Conservation (phyloP, 495 filamentous ascomycete genomes). For the Penicillium paradoxum region DNA sequence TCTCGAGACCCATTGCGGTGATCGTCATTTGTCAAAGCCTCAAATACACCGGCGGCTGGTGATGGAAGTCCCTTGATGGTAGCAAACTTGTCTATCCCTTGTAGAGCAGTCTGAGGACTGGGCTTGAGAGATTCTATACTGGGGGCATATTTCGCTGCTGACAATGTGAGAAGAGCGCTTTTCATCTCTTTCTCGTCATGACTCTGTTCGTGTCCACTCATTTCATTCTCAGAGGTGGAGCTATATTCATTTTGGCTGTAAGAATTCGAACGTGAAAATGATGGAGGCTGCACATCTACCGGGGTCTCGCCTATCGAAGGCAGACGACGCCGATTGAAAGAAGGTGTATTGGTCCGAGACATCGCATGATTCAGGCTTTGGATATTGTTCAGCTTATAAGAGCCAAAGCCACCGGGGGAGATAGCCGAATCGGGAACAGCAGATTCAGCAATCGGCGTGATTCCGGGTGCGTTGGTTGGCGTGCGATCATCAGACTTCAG, state of each 20-base stretch:
- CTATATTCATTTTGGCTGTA: constrained; percentile 44
- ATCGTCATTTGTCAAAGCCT: constrained; percentile 51
- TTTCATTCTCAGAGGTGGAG: constrained; percentile 43
- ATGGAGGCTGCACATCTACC: constrained; percentile 49
- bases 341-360: constrained; percentile 69
- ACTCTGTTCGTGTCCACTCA: constrained; percentile 25
- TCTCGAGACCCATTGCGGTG: constrained; percentile 68
- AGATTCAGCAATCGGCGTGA: constrained; percentile 90
- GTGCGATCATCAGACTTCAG: constrained; percentile 63
- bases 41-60: constrained; percentile 52
- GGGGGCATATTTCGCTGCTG: constrained; percentile 50
- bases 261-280: constrained; percentile 34
- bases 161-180: constrained; percentile 34
- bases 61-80: constrained; percentile 53
- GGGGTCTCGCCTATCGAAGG: constrained; percentile 82
- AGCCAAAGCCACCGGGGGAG: constrained; percentile 65
- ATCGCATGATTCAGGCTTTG: constrained; percentile 60
- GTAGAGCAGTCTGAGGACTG: constrained; percentile 51
- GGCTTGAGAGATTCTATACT: constrained; percentile 33
- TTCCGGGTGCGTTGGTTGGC: constrained; percentile 67
- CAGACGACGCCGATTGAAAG: constrained; percentile 62
- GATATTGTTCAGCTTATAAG: constrained; percentile 56
- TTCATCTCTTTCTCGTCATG: constrained; percentile 27
- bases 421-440: constrained; percentile 82
- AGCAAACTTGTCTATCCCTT: constrained; percentile 39